Conservation (phyloP, 768 basidiomycete genomes). For the Pilatotrama ljubarskyi region DNA sequence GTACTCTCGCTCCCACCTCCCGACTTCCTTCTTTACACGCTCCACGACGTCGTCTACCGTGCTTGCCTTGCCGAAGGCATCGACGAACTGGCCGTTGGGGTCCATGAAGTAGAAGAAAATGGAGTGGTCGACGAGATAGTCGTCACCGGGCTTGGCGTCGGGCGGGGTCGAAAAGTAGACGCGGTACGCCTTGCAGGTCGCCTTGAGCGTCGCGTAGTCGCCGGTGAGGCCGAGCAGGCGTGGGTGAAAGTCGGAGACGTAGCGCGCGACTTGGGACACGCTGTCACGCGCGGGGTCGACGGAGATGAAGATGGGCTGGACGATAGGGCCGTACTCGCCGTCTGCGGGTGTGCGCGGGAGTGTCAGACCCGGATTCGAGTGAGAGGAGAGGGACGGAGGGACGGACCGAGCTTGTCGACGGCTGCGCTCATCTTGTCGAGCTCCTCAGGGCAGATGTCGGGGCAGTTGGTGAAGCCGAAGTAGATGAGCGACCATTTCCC, state of each 20-base stretch:
- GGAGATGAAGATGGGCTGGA: constrained; percentile 92
- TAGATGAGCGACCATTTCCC: constrained; percentile 93
- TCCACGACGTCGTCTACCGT: constrained; percentile 66
- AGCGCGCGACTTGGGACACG: constrained; percentile 56
- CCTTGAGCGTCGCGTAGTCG: constrained; percentile 80
- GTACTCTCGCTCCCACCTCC: constrained; percentile 40
- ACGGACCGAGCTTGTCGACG: constrained; percentile 70
- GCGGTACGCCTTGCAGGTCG: constrained; percentile 90
- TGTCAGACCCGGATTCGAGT: neutral
- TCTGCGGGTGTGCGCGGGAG: constrained; percentile 44
- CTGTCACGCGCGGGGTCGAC: constrained; percentile 95
- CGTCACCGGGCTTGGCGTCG: constrained; percentile 80
- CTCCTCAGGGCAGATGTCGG: constrained; percentile 98
- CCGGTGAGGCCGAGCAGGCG: constrained; percentile 88
- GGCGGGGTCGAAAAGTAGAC: constrained; percentile 98
- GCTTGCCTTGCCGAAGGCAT: constrained; percentile 90
- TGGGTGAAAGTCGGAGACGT: constrained; percentile 87
- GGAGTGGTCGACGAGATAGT: constrained; percentile 96
- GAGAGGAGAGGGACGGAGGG: neutral
- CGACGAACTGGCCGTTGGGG: constrained; percentile 89
- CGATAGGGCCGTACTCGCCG: constrained; percentile 63
- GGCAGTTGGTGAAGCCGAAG: constrained; percentile 99
- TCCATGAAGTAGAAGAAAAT: constrained; percentile 99
- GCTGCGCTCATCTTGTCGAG: constrained; percentile 90
- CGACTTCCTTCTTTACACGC: constrained; percentile 56